These are phyloP conservation scores for Phialophora chinensis DNA, from an alignment of 2,329 filamentous ascomycete genomes.

Conservation along the genomic window DNA sequence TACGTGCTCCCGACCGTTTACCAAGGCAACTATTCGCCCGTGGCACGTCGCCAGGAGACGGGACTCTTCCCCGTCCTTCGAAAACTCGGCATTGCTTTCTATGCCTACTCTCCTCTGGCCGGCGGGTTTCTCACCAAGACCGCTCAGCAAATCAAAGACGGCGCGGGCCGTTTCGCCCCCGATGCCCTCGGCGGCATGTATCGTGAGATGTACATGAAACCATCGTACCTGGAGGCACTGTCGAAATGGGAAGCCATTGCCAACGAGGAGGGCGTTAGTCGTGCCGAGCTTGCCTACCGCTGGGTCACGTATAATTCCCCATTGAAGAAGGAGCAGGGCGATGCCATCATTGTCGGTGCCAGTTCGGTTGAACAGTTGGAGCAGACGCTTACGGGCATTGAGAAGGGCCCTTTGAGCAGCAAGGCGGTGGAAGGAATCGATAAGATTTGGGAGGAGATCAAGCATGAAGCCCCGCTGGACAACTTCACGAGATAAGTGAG, in stretches of 20 bases:
- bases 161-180: constrained; percentile 42
- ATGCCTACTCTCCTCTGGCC: constrained; percentile 42
- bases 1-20: constrained; percentile 49
- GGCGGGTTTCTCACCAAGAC: constrained; percentile 47
- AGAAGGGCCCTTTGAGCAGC: constrained; percentile 44
- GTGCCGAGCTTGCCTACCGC: constrained; percentile 46
- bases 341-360: constrained; percentile 45
- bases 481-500: constrained; percentile 27
- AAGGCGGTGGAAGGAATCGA: constrained; percentile 39
- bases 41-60: constrained; percentile 46
- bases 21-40: constrained; percentile 50
- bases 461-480: constrained; percentile 41
- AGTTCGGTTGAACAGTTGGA: constrained; percentile 44
- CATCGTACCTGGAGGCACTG: constrained; percentile 42
- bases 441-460: constrained; percentile 42
- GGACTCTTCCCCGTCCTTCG: constrained; percentile 47
- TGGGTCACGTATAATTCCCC: constrained; percentile 46
- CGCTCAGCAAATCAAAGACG: constrained; percentile 42
- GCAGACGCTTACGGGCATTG: constrained; percentile 40
- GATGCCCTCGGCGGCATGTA: constrained; percentile 41
- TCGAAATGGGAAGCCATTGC: constrained; percentile 43
- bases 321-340: constrained; percentile 42
- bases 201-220: constrained; percentile 41
- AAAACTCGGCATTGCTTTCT: constrained; percentile 43
- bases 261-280: constrained; percentile 39